Conservation (phyloP, 176 grass and related monocot genomes). For the Rhipidocladum racemiflorum region DNA sequence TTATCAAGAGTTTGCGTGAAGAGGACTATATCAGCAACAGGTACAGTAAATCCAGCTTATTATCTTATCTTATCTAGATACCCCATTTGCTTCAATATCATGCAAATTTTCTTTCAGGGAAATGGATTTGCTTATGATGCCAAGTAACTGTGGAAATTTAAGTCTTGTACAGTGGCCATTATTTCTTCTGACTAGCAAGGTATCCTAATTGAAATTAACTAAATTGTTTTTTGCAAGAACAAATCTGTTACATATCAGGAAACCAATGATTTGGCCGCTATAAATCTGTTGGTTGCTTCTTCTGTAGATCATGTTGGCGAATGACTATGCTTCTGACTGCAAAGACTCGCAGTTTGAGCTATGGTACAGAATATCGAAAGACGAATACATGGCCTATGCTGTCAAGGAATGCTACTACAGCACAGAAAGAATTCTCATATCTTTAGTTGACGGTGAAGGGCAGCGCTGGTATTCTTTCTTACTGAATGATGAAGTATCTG, state of each 20-base stretch:
- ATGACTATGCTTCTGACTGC: conserved; percentile 74
- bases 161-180: conserved; percentile 91
- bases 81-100: conserved; percentile 16
- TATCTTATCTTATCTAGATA: background rate
- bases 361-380: conserved; percentile 81
- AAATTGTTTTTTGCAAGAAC: conserved; percentile 16
- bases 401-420: conserved; percentile 90
- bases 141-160: conserved; percentile 84
- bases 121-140: conserved; percentile 96
- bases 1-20: conserved; percentile 96
- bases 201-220: conserved; percentile 34
- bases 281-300: conserved; percentile 32
- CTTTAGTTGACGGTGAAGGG: conserved; percentile 87
- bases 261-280: conserved; percentile 15
- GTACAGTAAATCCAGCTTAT: conserved; percentile 30
- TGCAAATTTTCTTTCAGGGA: conserved; percentile 61
- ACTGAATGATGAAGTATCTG: conserved; percentile 13
- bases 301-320: conserved; percentile 89
- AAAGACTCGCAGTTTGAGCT: conserved; percentile 75
- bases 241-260: conserved; percentile 8
- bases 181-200: conserved; percentile 96
- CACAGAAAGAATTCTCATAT: conserved; percentile 69
- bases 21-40: conserved; percentile 92
- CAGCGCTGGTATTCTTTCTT: conserved; percentile 65
- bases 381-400: conserved; percentile 97